A percentile compares a stretch with the other conserved stretches of the same genome.
Evolutionary conservation across 2,329 filamentous ascomycete species (phyloP).

Genomic region (Elsinoe australis): DNA sequence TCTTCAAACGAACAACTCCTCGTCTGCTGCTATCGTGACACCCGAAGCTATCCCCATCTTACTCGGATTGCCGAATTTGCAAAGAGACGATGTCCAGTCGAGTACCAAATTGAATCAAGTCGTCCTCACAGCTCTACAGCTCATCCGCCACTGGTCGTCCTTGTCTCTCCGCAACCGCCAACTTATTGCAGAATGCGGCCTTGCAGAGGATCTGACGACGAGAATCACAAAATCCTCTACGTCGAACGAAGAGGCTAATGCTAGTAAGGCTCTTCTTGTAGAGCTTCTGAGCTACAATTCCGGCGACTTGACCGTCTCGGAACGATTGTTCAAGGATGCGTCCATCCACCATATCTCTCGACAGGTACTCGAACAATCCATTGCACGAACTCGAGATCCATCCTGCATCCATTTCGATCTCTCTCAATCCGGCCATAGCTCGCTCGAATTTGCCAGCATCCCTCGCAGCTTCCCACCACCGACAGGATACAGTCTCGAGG

Average conservation of each 20-base stretch:
- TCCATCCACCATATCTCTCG: constrained; percentile 46
- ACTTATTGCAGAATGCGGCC: background rate
- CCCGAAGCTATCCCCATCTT: background rate
- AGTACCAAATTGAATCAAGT: background rate
- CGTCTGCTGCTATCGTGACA: background rate
- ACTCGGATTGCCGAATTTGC: background rate
- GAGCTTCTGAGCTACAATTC: background rate
- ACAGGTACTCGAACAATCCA: constrained; percentile 65
- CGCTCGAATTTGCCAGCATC: constrained; percentile 80
- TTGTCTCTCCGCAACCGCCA: background rate
- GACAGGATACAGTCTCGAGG: constrained; percentile 78
- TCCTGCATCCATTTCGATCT: constrained; percentile 92
- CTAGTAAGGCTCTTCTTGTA: background rate
- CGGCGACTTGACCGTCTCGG: constrained; percentile 47
- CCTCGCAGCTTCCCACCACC: constrained; percentile 76
- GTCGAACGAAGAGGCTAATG: background rate
- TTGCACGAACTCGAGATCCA: constrained; percentile 66
- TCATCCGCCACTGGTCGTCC: background rate
- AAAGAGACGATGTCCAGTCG: background rate
- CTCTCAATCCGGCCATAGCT: constrained; percentile 77
- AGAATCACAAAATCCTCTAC: background rate
- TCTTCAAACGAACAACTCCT: background rate
- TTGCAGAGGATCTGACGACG: background rate
- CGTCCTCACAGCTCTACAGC: background rate
- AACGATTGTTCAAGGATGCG: constrained; percentile 55